Evolutionary conservation across 768 basidiomycete species (phyloP).

Genomic region (Mycena galopus): DNA sequence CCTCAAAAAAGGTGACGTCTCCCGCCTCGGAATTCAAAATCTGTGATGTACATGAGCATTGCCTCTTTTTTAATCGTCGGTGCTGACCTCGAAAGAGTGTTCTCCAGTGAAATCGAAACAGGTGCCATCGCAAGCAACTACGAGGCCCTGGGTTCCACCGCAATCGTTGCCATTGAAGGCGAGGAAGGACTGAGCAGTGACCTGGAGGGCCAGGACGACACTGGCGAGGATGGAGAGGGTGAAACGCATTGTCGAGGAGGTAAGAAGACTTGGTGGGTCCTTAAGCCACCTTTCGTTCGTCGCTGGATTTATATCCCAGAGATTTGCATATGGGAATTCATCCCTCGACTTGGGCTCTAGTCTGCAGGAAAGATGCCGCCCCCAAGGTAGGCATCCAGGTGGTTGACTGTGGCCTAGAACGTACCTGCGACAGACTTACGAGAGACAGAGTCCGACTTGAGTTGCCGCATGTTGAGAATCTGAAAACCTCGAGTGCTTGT

Average conservation of each 20-base stretch:
- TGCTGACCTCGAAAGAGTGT: conserved; percentile 13
- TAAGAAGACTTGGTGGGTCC: conserved; percentile 5
- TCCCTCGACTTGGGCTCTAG: background rate
- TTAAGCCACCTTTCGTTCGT: background rate
- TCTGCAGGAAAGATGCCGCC: too few relatives aligned
- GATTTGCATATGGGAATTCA: conserved; percentile 4
- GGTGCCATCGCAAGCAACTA: too few relatives aligned
- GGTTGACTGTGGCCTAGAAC: too few relatives aligned
- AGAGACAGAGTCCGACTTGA: too few relatives aligned
- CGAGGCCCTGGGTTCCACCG: background rate
- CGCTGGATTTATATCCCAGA: conserved; percentile 4
- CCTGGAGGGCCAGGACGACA: conserved; percentile 9
- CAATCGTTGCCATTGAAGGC: conserved; percentile 4
- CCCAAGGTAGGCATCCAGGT: too few relatives aligned
- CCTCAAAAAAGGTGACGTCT: background rate
- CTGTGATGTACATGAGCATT: background rate
- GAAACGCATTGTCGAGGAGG: conserved; percentile 16
- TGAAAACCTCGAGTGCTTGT: too few relatives aligned
- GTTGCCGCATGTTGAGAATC: too few relatives aligned
- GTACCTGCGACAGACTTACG: too few relatives aligned
- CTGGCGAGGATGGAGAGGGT: background rate
- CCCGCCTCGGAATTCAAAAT: background rate
- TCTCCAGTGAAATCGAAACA: too few relatives aligned
- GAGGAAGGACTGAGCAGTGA: background rate
- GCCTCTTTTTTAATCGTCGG: background rate